These are phyloP conservation scores for Herpetomonas samuelpessoai DNA, from an alignment of 208 protist species.

Conservation along the genomic window DNA sequence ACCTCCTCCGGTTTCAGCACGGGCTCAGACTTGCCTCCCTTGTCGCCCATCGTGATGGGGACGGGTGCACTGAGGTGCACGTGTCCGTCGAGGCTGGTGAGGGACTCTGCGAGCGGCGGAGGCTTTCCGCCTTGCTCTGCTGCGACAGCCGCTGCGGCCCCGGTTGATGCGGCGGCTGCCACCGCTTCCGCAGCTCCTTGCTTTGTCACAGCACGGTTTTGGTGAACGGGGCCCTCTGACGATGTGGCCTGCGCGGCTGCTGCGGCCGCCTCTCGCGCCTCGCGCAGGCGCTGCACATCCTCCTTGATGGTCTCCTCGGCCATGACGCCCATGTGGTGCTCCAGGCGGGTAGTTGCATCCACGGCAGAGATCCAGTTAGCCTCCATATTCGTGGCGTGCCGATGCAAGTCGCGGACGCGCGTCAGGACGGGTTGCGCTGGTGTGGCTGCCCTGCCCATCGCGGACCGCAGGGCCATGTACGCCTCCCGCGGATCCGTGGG, in stretches of 20 bases:
- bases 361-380: slow-evolving; percentile 72
- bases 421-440: slow-evolving; percentile 35
- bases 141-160: background rate
- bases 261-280: slow-evolving; percentile 9
- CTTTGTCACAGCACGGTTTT: no score
- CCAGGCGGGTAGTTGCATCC: slow-evolving; percentile 55
- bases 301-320: slow-evolving; percentile 41
- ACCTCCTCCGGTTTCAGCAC: slow-evolving; percentile 72
- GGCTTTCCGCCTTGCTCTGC: background rate
- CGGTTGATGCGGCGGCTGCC: background rate
- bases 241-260: background rate
- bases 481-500: slow-evolving; percentile 66
- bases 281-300: slow-evolving; percentile 23
- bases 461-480: slow-evolving; percentile 45
- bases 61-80: slow-evolving; percentile 4
- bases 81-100: background rate
- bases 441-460: slow-evolving; percentile 37
- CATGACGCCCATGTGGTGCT: slow-evolving; percentile 47
- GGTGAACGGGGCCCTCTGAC: background rate
- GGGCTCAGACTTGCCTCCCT: slow-evolving; percentile 7
- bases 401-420: slow-evolving; percentile 62
- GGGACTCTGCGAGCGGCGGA: background rate
- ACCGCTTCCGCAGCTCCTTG: background rate
- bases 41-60: slow-evolving; percentile 10
- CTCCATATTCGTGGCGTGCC: slow-evolving; percentile 70